These are phyloP conservation scores for Paramecium tetraurelia DNA, from an alignment of 73 alveolate genomes.

Conservation along the genomic window DNA sequence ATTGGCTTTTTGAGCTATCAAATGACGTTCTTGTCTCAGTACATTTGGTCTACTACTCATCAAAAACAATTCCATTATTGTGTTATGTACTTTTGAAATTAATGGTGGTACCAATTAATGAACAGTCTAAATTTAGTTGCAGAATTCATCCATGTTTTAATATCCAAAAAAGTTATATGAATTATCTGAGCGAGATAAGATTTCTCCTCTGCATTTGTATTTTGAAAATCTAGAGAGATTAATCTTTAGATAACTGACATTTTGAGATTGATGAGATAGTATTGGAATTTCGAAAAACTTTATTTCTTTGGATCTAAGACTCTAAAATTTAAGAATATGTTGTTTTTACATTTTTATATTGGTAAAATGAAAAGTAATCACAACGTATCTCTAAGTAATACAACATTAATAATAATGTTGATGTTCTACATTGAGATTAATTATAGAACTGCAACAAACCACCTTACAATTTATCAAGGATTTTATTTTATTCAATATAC, in stretches of 20 bases:
- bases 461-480: background rate
- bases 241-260: background rate
- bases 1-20: background rate
- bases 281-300: background rate
- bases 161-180: background rate
- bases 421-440: background rate
- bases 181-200: background rate
- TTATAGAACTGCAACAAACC: background rate
- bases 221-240: constrained; percentile 3
- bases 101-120: background rate
- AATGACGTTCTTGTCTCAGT: background rate
- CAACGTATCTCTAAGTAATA: background rate
- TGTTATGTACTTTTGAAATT: background rate
- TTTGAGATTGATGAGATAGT: background rate
- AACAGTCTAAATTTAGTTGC: background rate
- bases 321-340: background rate
- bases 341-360: background rate
- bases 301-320: background rate
- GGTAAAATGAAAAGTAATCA: background rate
- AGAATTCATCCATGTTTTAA: background rate
- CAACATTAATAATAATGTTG: background rate
- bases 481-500: background rate
- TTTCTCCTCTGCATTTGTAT: background rate
- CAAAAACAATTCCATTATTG: constrained; percentile 11
- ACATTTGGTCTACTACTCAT: constrained; percentile 28